Percentiles rank a stretch among this genome's conserved stretches.
Evolutionary conservation across 78 protist genomes (phyloP).

Genomic region (Creolimax fragrantissima): DNA sequence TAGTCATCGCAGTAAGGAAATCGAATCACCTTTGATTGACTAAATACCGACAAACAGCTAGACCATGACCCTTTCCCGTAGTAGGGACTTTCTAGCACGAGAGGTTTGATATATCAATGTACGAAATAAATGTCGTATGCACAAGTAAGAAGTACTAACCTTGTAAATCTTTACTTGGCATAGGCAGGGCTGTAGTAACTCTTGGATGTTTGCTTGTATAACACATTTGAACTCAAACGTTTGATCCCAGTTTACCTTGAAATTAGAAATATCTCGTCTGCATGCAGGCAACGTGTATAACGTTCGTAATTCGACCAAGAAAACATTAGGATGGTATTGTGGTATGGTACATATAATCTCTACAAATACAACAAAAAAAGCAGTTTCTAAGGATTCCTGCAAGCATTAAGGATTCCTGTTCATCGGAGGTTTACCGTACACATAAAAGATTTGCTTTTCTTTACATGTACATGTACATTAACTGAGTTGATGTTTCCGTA

Average conservation of each 20-base stretch:
- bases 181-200: neutral
- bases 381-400: neutral
- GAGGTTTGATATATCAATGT: no score
- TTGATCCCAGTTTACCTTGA: neutral
- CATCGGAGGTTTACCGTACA: neutral
- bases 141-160: neutral
- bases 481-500: neutral
- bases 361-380: neutral
- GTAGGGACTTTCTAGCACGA: no score
- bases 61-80: no score
- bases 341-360: no score
- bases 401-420: neutral
- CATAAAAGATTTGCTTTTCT: neutral
- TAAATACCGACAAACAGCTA: no score
- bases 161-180: neutral
- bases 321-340: no score
- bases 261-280: neutral
- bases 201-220: neutral
- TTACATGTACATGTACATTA: neutral
- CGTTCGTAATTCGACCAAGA: no score
- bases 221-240: neutral
- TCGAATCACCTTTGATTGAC: no score
- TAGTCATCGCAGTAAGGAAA: no score
- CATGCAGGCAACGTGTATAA: no score
- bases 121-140: no score